Percentiles rank a stretch among this genome's conserved stretches.
Conservation (phyloP, 2,329 filamentous ascomycete species). For the Colletotrichum euphorbiae region DNA sequence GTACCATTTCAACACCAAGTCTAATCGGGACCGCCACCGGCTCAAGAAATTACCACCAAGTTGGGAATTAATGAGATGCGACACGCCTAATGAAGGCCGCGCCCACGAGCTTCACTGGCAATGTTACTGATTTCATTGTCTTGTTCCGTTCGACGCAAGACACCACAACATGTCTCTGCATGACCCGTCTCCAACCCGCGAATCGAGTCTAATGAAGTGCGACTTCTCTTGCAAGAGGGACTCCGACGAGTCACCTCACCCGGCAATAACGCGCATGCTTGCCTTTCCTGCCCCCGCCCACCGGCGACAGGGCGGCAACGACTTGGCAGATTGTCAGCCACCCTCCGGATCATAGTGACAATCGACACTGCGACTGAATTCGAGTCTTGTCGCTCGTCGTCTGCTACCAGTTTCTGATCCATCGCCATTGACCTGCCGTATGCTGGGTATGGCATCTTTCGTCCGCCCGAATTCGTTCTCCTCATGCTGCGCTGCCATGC, state of each 20-base stretch:
- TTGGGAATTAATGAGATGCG: not conserved
- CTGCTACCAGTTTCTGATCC: not conserved
- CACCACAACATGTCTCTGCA: not conserved
- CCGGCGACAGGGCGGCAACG: slow-evolving; percentile 5
- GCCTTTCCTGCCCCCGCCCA: slow-evolving; percentile 7
- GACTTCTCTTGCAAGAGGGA: not conserved
- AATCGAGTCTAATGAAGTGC: not conserved
- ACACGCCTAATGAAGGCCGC: not conserved
- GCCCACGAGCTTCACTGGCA: not conserved
- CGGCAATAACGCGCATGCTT: slow-evolving; percentile 1
- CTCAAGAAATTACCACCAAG: not conserved
- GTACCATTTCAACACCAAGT: slow-evolving; percentile 9
- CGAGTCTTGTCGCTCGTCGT: not conserved
- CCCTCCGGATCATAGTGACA: not conserved
- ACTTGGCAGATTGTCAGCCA: slow-evolving; percentile 30
- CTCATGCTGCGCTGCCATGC: not conserved
- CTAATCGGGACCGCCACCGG: not conserved
- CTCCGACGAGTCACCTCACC: slow-evolving; percentile 3
- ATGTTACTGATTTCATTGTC: not conserved
- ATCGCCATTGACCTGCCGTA: slow-evolving; percentile 4
- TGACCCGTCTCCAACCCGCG: not conserved
- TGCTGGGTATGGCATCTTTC: not conserved
- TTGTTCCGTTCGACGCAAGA: not conserved
- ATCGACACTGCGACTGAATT: not conserved
- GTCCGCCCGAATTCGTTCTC: not conserved